Base-by-base conservation (phyloP, 108 stramenopile genomes). In the Fistulifera pelliculosa region DNA sequence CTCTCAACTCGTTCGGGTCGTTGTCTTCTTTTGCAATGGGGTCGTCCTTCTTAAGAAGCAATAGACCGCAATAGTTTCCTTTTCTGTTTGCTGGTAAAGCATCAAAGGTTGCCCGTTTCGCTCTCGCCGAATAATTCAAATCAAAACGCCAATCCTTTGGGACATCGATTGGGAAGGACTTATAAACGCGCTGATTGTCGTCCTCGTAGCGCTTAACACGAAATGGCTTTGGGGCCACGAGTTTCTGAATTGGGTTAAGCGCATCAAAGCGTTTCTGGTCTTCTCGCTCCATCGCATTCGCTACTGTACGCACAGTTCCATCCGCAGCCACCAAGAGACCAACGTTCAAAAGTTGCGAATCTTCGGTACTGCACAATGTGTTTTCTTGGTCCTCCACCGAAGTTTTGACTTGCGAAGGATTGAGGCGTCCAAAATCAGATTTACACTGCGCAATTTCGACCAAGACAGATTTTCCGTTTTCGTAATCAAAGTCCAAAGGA, bases 61-160 rank as follows among this genome's bases (percentile, higher is more conserved):
- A 58, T n/a, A 85, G 83, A 11, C 78, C 94, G 48, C 81, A 82
- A 53, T 83, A 85, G 54, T 75, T 65, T 16, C 77, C 77, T 31
- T 74, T 38, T 19, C 62, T 13, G 55, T 80, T 75, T n/a, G 90
- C 86, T 12, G 94, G 94, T 41, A 95, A 54, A 0, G 87, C 87
- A 68, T 95, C 94, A 38, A 90, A 72, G 18, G 63, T 76, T 21
- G 75, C 73, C 22, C 71, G 70, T 21, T 75, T 68, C n/a, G 83
- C 62, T 25, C 89, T 69, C 22, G 80, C 80, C 25, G 77, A 71
- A 59, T 90, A 94, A 57, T 94, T 94, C 27, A 94, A 57, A 66
- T 94, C 85, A 10, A 59, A 44, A 47, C 75, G 53, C 86, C 80
- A 89, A 35, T 78, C 77, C 14, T 53, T 44, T 10, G 74, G 83